Percentiles rank a stretch among this genome's conserved stretches.
Evolutionary conservation across 345 rosid species (phyloP).

Genomic region (Gossypium herbaceum): DNA sequence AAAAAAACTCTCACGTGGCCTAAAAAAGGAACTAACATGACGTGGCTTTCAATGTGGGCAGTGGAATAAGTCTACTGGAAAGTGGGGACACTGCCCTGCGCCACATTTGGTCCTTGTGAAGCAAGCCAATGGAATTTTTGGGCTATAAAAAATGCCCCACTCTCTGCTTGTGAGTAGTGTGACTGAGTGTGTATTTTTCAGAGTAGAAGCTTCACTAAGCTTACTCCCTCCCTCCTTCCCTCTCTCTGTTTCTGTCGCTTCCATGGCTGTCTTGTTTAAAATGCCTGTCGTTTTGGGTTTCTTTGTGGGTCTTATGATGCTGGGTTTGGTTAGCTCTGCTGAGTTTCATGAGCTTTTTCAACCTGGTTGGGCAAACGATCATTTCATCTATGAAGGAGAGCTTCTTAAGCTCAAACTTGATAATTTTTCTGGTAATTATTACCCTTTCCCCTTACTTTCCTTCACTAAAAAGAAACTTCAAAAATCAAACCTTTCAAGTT

Average conservation of each 20-base stretch:
- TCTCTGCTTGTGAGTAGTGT: not conserved
- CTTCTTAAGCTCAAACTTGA: slow-evolving; percentile 86
- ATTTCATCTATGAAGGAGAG: slow-evolving; percentile 70
- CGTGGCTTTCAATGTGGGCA: slow-evolving; percentile 17
- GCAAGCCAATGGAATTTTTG: slow-evolving; percentile 25
- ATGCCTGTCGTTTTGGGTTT: slow-evolving; percentile 24
- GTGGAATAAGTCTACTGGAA: not conserved
- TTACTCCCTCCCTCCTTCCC: not conserved
- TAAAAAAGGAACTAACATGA: not conserved
- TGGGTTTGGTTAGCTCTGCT: slow-evolving; percentile 40
- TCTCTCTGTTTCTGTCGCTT: not conserved
- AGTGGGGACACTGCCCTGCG: not conserved
- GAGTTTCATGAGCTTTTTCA: slow-evolving; percentile 78
- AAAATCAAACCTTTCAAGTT: too few species aligned
- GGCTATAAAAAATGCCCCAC: slow-evolving; percentile 33
- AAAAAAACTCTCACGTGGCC: slow-evolving; percentile 35
- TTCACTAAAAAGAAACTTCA: too few species aligned
- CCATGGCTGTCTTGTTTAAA: slow-evolving; percentile 27
- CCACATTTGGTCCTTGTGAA: slow-evolving; percentile 14
- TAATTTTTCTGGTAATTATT: slow-evolving; percentile 67
- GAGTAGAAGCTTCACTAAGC: slow-evolving; percentile 12
- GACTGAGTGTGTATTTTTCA: not conserved
- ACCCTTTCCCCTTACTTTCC: too few species aligned
- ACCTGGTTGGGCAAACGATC: slow-evolving; percentile 88
- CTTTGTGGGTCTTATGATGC: slow-evolving; percentile 32